Base-by-base conservation (phyloP, 805 yeast genomes). In the Nakazawaea pomicola region DNA sequence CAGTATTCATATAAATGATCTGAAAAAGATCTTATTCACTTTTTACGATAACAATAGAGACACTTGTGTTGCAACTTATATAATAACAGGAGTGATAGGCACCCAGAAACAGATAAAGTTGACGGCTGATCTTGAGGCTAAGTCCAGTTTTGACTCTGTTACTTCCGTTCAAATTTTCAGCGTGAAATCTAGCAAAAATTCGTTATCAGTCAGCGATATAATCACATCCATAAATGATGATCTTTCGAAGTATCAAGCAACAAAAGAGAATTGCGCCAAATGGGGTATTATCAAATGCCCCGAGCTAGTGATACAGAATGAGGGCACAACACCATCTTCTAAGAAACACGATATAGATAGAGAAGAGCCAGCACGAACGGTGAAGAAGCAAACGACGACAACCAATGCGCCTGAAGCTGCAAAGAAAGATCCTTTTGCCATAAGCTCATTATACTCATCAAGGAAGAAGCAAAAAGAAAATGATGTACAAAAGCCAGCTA, bases 21-120 rank as follows among this genome's bases (percentile, higher is more conserved):
- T 79, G 12, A 74, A 72, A 49, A 47, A 40, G 18, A 40, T 64
- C 5, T 58, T 75, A 20, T 57, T 57, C 45, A 54, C 62, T 4
- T 74, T 61, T 50, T 69, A 64, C 47, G 46, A 49, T 5, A 49
- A 58, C 25, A 65, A 72, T 47, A 55, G 51, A 40, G 55, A 61
- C 14, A 54, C 59, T 29, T 41, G 74, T 6, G 50, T 57, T 4
- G 74, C 75, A 0, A 56, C 68, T 0, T 73, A 65, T 46, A 48
- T 72, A 3, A 62, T 70, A 11, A 54, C 63, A 1, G 80, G 80
- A 0, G 45, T 31, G 1, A 28, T 44, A n/a, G 53, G 46, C 15
- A 53, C 12, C 4, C 2, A 18, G 33, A 31, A 16, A 18, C 29
- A 21, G 19, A 34, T 40, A 19, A 34, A 23, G 24, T 29, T 40